These are phyloP conservation scores for Yamadazyma sp. DNA, from an alignment of 1,139 yeast genomes.

Conservation along the genomic window DNA sequence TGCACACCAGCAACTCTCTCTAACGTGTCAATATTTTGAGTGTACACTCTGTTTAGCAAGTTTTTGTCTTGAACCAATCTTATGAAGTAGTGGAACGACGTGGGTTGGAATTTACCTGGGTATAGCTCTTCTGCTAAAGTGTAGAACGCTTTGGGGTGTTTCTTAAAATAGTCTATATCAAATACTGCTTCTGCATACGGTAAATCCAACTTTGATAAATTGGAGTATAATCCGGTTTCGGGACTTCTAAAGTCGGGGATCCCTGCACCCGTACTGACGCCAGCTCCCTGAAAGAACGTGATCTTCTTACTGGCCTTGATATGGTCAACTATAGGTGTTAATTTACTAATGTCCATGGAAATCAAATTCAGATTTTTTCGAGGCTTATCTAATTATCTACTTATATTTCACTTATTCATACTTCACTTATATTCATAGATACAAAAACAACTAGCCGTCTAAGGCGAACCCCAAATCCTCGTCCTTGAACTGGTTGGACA, in stretches of 20 bases:
- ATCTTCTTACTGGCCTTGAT: slow-evolving; percentile 30
- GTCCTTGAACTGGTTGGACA: slow-evolving; percentile 42
- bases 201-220: slow-evolving; percentile 66
- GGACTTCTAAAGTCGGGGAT: slow-evolving; percentile 96
- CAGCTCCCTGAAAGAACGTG: slow-evolving; percentile 78
- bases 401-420: too few species aligned
- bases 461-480: slow-evolving; percentile 45
- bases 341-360: slow-evolving; percentile 9
- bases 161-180: slow-evolving; percentile 76
- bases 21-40: slow-evolving; percentile 90
- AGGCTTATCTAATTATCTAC: too few species aligned
- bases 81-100: slow-evolving; percentile 75
- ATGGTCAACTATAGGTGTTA: slow-evolving; percentile 22
- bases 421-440: too few species aligned
- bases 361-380: too few species aligned
- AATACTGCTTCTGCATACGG: slow-evolving; percentile 97
- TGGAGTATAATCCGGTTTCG: slow-evolving; percentile 84
- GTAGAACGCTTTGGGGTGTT: slow-evolving; percentile 81
- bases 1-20: slow-evolving; percentile 82
- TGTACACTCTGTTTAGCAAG: slow-evolving; percentile 66
- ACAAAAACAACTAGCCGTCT: slow-evolving; percentile 31
- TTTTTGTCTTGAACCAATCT: slow-evolving; percentile 64
- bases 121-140: slow-evolving; percentile 79
- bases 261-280: slow-evolving; percentile 89
- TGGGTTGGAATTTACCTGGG: slow-evolving; percentile 86